Evolutionary conservation across 768 basidiomycete species (phyloP), one percentile per base, ranked within the genome.

Genomic region (Pisolithus marmoratus): DNA sequence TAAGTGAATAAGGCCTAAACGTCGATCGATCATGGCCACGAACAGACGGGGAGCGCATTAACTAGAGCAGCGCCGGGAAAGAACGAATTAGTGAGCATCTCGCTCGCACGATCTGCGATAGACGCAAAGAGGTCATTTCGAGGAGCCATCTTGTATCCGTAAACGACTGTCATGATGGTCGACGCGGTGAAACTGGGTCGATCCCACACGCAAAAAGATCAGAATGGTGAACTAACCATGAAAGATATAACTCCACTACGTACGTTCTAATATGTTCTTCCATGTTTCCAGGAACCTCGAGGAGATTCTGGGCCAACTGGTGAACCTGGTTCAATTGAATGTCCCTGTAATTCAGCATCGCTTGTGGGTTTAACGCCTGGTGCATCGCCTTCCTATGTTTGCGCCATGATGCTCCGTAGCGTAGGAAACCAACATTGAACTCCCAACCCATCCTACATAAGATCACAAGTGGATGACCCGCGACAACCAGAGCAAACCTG

Each of bases 321-420:
- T 61, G 62, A 2, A 67, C 60, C 51, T 63, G 70, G 43, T 54
- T 50, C 12, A 62, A 55, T 45, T 76, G 72, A 7, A 73, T 57
- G 4, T 59, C 57, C 0, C 59, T 56, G 41, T 72, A 75, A 12
- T 54, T 54, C n/a, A 59, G 5, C 53, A 62, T 54, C 0, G 65
- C 63, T 4, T 62, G 64, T n/a, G 61, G 64, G 41, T 61, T 63
- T 55, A 74, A 63, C n/a, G 58, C 58, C 34, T 74, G 70, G 38
- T 73, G 71, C 52, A 68, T 67, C 31, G 69, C 61, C 42, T 68
- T 65, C 31, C 73, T 58, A 50, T 74, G 69, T 29, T 55, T 60
- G 8, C 72, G 65, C 75, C 74, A 76, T 41, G 52, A 54, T 2
- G 67, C 47, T 1, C 70, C 71, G 51, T 76, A 74, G 2, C 58